Evolutionary conservation across 2,329 filamentous ascomycete species (phyloP), one percentile per base, ranked within the genome.

Genomic region (Talaromyces sp.): DNA sequence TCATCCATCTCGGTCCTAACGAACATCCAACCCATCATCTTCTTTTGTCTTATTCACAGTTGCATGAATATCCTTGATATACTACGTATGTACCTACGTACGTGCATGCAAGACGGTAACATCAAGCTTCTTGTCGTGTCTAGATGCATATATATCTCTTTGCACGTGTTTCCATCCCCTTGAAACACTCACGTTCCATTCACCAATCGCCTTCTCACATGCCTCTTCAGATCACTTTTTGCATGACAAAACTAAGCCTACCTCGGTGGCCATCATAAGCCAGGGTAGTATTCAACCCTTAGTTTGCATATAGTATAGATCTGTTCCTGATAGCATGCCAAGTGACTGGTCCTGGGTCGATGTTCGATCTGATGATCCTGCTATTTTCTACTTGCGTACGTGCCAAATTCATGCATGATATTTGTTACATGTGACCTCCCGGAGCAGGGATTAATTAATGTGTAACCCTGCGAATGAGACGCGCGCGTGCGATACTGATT

Each of bases 201-300:
- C n/a, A 33, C 57, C 57, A 60, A 60, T 60, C 41, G 39, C 39
- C 27, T 47, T 31, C 57, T 47, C 57, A 47, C 57, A 60, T 60
- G 17, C 41, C 25, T 45, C 3, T n/a, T 59, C 15, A 56, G 17
- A 33, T 9, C 35, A 22, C 0, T 15, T n/a, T 10, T 11, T 45
- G 35, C 54, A 41, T 27, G 54, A 22, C 54, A 37, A 33, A 33
- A 17, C 33, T 41, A 39, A 37, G 7, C 27, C 27, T 31, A 31
- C 27, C 27, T 6, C 8, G 19, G 33, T 39, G 17, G 10, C 33
- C n/a, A 56, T 37, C n/a, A 31, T 31, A 31, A 25, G n/a, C 31
- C 45, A 50, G 31, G 43, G 59, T 61, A 52, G 59, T 50, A 61
- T 61, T 43, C 17, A 27, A 3, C 19, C 27, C 50, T 33, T 4